Conservation (phyloP, 108 stramenopile genomes). For the Aurantiochytrium sp. region DNA sequence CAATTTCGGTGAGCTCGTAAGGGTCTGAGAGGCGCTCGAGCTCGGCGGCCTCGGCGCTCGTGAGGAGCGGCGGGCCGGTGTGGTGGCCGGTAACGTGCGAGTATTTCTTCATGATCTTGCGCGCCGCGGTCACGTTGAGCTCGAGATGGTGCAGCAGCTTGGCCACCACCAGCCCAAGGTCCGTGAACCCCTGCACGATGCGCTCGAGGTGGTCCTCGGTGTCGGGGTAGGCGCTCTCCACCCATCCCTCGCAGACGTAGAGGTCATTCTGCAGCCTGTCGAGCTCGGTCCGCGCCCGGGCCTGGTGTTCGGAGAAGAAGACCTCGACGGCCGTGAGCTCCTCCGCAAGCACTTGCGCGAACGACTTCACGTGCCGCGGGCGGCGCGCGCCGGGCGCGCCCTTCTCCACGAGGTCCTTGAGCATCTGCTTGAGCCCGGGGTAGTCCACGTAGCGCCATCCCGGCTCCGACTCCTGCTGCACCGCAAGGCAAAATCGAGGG, state of each 20-base stretch:
- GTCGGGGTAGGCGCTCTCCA: constrained; percentile 5
- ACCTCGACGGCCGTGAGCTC: background rate
- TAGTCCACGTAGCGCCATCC: constrained; percentile 28
- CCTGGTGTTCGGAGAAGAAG: background rate
- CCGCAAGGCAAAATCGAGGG: too few species aligned
- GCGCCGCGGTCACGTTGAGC: background rate
- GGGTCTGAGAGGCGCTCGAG: constrained; percentile 9
- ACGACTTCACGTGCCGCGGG: background rate
- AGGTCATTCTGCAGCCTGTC: background rate
- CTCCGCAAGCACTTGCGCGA: background rate
- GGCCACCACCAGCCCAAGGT: background rate
- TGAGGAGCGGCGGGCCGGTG: background rate
- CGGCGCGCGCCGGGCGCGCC: background rate
- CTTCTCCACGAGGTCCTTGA: background rate
- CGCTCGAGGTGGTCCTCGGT: background rate
- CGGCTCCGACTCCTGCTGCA: background rate
- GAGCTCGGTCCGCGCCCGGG: background rate
- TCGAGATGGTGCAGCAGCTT: background rate
- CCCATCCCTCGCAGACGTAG: constrained; percentile 19
- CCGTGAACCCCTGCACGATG: background rate
- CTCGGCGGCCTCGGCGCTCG: background rate
- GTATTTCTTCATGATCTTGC: constrained; percentile 10
- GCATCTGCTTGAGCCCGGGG: background rate
- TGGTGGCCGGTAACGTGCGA: constrained; percentile 19
- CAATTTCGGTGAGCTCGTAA: constrained; percentile 16